Base-by-base conservation (phyloP, 306 rosid species). In the Prinsepia uniflora region DNA sequence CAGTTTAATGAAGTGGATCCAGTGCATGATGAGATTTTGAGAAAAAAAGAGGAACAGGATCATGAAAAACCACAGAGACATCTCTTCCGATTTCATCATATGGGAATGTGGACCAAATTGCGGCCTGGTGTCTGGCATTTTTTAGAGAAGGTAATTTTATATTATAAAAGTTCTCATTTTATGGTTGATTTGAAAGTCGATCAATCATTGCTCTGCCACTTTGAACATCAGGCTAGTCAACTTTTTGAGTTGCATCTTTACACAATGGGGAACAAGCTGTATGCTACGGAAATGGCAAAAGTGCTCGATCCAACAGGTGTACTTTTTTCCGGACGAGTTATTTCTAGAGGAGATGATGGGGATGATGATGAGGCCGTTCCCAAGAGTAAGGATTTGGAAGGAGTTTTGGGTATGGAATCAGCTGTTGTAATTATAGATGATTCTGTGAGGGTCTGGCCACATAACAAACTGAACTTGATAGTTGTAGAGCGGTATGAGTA, bases 31-130 rank as follows among this genome's bases (percentile, higher is more conserved):
- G 99, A 89, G 62, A 86, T 95, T 70, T 83, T 95, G 87, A 85
- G 97, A 78, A 95, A 87, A 85, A 91, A 91, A 76, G 96, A 91
- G 86, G 86, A 95, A 73, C 86, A 83, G 45, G 97, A 95, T 77
- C 96, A 92, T 66, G 94, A 89, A 78, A 86, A 83, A 75, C 66
- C 84, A n/a, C 85, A 81, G 4, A 86, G 97, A 74, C 96, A 91
- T 72, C 95, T 95, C 77, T 95, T 89, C 70, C 96, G 97, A 68
- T 91, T 95, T 73, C 84, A 94, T 68, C 99, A 91, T 81, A 83
- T 95, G 99, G 99, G 96, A 86, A 95, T 95, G 99, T 95, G 99
- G 99, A 95, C 99, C 72, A 95, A 95, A 87, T 84, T 95, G 72
- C 86, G 99, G 49, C 99, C 99, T 6, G 99, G 99, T 60, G 79